These are phyloP conservation scores for Rosa chinensis DNA, from an alignment of 306 rosid genomes.

Conservation along the genomic window DNA sequence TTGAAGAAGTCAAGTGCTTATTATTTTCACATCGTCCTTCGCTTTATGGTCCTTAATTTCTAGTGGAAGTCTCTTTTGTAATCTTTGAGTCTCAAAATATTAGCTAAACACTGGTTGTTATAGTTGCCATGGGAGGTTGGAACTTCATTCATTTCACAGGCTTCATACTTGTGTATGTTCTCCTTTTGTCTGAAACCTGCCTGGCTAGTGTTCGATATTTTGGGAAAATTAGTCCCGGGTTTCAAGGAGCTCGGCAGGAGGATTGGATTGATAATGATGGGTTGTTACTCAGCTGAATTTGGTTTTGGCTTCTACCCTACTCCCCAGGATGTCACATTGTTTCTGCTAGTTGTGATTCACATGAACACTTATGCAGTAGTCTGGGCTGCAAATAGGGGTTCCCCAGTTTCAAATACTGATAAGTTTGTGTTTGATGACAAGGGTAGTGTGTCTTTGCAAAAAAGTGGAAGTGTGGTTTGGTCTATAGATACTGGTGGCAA, in stretches of 20 bases:
- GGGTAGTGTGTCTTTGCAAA: constrained; percentile 52
- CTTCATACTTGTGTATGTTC: constrained; percentile 20
- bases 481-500: constrained; percentile 48
- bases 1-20: background rate
- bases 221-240: constrained; percentile 46
- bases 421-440: constrained; percentile 53
- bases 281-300: constrained; percentile 41
- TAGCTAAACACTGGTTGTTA: background rate
- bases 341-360: constrained; percentile 44
- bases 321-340: constrained; percentile 42
- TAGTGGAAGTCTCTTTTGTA: constrained; percentile 10
- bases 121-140: constrained; percentile 43
- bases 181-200: constrained; percentile 37
- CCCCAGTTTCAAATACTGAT: constrained; percentile 67
- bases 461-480: constrained; percentile 55
- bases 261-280: constrained; percentile 60
- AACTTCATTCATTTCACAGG: constrained; percentile 22
- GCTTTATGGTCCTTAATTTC: background rate
- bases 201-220: constrained; percentile 32
- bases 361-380: constrained; percentile 24
- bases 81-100: background rate
- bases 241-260: constrained; percentile 62
- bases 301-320: constrained; percentile 53
- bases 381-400: constrained; percentile 72
- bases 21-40: background rate